A percentile compares a stretch with the other conserved stretches of the same genome.
Evolutionary conservation across 2,329 filamentous ascomycete genomes (phyloP).

Genomic region (Endothia cerciana): DNA sequence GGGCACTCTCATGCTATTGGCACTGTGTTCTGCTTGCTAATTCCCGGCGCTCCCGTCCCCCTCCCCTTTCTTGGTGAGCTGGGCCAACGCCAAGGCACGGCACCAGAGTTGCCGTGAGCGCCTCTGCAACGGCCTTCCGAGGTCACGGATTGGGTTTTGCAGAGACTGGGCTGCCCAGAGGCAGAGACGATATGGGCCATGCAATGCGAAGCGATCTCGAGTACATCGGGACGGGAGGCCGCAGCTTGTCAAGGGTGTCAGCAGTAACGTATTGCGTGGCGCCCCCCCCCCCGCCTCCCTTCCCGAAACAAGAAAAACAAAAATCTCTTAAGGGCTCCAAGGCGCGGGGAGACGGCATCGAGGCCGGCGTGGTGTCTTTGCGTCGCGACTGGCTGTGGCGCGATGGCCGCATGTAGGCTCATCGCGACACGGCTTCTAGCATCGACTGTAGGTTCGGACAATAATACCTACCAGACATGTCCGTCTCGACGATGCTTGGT

Average conservation of each 20-base stretch:
- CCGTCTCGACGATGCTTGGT: slow-evolving; percentile 3
- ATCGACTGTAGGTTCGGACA: too few relatives aligned
- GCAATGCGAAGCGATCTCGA: neutral
- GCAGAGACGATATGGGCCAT: neutral
- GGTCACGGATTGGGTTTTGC: neutral
- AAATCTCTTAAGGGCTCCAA: too few relatives aligned
- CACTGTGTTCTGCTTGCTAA: slow-evolving; percentile 28
- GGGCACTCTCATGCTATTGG: neutral
- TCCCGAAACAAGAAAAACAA: too few relatives aligned
- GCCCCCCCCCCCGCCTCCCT: neutral
- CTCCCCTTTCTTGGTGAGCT: slow-evolving; percentile 12
- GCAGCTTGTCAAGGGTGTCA: neutral
- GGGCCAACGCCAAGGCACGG: slow-evolving; percentile 3
- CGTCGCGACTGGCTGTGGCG: neutral
- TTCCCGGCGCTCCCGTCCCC: slow-evolving; percentile 28
- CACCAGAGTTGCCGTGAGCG: neutral
- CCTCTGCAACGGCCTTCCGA: slow-evolving; percentile 23
- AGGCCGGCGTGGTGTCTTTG: too few relatives aligned
- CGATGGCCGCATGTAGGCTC: neutral
- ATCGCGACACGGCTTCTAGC: too few relatives aligned
- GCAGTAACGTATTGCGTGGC: neutral
- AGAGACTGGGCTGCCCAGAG: neutral
- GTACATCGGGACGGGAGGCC: neutral
- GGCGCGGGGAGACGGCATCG: too few relatives aligned
- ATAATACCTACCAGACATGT: neutral